Conservation (phyloP, 2,329 filamentous ascomycete genomes). For the Eutypella sp. region DNA sequence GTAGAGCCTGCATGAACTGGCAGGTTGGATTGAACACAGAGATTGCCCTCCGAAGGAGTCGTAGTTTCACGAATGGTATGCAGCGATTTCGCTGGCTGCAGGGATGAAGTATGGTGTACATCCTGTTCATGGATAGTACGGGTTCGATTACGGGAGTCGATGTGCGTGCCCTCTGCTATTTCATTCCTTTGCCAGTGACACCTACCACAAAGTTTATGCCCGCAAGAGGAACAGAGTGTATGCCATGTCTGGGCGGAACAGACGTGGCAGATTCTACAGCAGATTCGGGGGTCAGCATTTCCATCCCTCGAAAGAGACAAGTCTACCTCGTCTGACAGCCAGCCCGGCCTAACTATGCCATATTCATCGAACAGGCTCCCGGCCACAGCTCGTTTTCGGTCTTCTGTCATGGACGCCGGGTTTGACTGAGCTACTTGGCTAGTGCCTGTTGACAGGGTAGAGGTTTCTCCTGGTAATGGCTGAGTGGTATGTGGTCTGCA, state of each 20-base stretch:
- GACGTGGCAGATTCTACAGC: conserved; percentile 41
- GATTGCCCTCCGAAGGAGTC: not conserved
- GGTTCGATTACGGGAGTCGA: conserved; percentile 16
- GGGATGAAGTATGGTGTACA: conserved; percentile 5
- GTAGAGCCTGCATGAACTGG: not conserved
- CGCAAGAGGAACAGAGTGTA: conserved; percentile 42
- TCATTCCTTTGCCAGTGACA: conserved; percentile 35
- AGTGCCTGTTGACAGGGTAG: not conserved
- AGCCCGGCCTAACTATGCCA: conserved; percentile 40
- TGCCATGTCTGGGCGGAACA: conserved; percentile 39
- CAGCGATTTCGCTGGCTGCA: conserved; percentile 1
- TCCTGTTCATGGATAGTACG: conserved; percentile 11
- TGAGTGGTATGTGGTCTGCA: too few relatives aligned
- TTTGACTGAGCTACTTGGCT: not conserved
- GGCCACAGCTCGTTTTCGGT: conserved; percentile 36
- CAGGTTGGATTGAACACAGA: not conserved
- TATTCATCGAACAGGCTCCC: conserved; percentile 43
- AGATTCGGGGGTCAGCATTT: conserved; percentile 22
- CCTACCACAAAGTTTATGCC: conserved; percentile 45
- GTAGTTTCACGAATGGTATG: not conserved
- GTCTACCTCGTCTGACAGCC: conserved; percentile 39
- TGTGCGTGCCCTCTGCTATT: conserved; percentile 15
- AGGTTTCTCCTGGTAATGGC: too few relatives aligned
- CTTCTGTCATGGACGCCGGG: conserved; percentile 23
- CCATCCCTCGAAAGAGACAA: conserved; percentile 27